phyloP scores from a whole-genome alignment of 2,329 filamentous ascomycete genomes.

The Lasiodiplodia sp. region DNA sequence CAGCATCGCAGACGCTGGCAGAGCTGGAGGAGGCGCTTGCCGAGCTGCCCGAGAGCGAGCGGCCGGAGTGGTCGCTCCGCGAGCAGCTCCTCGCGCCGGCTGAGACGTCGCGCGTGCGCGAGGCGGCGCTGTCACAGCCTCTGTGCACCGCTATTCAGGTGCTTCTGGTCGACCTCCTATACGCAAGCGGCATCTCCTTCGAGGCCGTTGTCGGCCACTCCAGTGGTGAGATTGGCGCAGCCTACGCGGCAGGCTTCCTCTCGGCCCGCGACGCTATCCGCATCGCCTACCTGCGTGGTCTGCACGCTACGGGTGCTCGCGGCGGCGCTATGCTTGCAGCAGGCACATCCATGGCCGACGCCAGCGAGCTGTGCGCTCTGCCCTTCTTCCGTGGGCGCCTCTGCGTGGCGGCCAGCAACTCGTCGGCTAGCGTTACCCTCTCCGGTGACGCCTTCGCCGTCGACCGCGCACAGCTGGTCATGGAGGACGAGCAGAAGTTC shows the following conservation, averaged over 20 bases:
- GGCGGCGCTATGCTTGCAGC: slow-evolving; percentile 46
- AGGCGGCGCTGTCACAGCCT: slow-evolving; percentile 37
- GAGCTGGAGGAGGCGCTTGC: slow-evolving; percentile 35
- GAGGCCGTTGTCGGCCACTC: slow-evolving; percentile 41
- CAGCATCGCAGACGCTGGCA: slow-evolving; percentile 29
- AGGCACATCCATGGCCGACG: slow-evolving; percentile 23
- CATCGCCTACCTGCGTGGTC: slow-evolving; percentile 36
- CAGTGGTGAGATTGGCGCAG: slow-evolving; percentile 41
- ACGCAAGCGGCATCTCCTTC: slow-evolving; percentile 37
- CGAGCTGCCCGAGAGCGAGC: slow-evolving; percentile 27
- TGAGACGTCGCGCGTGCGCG: slow-evolving; percentile 32
- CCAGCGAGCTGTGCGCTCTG: slow-evolving; percentile 4
- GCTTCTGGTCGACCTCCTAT: slow-evolving; percentile 37
- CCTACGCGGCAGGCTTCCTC: slow-evolving; percentile 36
- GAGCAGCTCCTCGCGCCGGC: slow-evolving; percentile 36
- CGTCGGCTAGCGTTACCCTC: slow-evolving; percentile 32
- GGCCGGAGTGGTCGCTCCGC: slow-evolving; percentile 33
- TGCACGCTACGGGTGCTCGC: slow-evolving; percentile 33
- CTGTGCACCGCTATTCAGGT: slow-evolving; percentile 39
- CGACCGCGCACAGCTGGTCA: slow-evolving; percentile 11
- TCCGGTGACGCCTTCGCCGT: slow-evolving; percentile 35
- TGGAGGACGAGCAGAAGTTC: slow-evolving; percentile 31
- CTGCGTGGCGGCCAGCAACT: slow-evolving; percentile 38
- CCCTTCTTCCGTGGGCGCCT: slow-evolving; percentile 34
- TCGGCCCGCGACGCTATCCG: slow-evolving; percentile 36